Evolutionary conservation across 2,329 filamentous ascomycete species (phyloP).

Genomic region (Amylocarpus encephaloides): DNA sequence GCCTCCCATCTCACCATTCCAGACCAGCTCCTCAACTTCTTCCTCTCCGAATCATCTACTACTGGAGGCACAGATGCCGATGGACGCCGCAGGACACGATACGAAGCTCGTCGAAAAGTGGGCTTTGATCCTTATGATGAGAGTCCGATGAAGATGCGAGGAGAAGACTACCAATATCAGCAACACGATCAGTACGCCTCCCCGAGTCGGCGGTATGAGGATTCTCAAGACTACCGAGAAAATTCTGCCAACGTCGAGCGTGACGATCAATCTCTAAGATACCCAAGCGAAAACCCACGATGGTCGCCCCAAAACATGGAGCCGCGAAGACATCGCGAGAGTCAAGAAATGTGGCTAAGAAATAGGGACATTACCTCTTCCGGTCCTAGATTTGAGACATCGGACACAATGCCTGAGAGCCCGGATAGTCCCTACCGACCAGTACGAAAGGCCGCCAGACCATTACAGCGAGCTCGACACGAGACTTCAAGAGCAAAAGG

Average conservation of each 20-base stretch:
- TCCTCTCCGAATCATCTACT: slow-evolving; percentile 60
- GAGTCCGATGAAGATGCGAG: slow-evolving; percentile 54
- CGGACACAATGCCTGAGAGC: slow-evolving; percentile 14
- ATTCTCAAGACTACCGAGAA: slow-evolving; percentile 19
- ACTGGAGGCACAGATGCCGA: slow-evolving; percentile 58
- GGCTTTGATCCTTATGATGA: slow-evolving; percentile 70
- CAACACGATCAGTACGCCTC: slow-evolving; percentile 6
- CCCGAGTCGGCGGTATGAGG: slow-evolving; percentile 7
- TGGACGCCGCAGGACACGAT: slow-evolving; percentile 51
- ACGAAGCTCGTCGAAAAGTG: slow-evolving; percentile 54
- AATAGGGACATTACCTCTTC: slow-evolving; percentile 14
- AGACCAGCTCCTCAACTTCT: slow-evolving; percentile 69
- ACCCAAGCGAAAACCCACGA: neutral
- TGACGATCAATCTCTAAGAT: slow-evolving; percentile 3
- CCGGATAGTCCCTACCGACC: slow-evolving; percentile 24
- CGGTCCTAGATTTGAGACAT: slow-evolving; percentile 8
- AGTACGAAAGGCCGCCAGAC: slow-evolving; percentile 17
- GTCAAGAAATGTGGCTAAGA: slow-evolving; percentile 23
- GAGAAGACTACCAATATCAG: slow-evolving; percentile 58
- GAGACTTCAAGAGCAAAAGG: slow-evolving; percentile 9
- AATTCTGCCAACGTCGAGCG: slow-evolving; percentile 20
- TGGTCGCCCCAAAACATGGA: slow-evolving; percentile 12
- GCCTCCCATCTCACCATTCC: slow-evolving; percentile 63
- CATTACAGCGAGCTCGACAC: slow-evolving; percentile 22
- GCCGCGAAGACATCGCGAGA: slow-evolving; percentile 11